Conservation (phyloP, 2,329 filamentous ascomycete species). For the Verticillium zaregamsianum region DNA sequence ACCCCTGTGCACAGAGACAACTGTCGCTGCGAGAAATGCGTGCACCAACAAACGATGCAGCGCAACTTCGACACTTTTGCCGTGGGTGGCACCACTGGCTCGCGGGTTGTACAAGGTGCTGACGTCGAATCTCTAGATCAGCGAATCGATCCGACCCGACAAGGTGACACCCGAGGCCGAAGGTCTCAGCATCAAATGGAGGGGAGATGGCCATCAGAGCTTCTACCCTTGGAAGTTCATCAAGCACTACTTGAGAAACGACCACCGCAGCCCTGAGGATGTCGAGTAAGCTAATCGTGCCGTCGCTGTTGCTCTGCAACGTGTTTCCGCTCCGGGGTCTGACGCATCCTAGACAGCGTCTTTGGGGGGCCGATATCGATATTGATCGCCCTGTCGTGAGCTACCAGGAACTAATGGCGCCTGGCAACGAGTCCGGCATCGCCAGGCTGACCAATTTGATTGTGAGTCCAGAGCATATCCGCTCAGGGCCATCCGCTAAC, state of each 20-base stretch:
- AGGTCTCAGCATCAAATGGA: conserved; percentile 37
- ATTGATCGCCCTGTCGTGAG: conserved; percentile 51
- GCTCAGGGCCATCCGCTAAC: not conserved
- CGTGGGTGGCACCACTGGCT: conserved; percentile 16
- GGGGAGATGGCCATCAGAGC: conserved; percentile 63
- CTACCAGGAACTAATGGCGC: conserved; percentile 57
- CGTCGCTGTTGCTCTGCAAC: not conserved
- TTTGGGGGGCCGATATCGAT: conserved; percentile 29
- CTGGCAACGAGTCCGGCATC: conserved; percentile 46
- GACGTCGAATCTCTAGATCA: conserved; percentile 20
- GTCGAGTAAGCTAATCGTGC: conserved; percentile 21
- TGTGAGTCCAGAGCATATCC: conserved; percentile 31
- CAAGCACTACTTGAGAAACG: conserved; percentile 34
- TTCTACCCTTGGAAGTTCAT: conserved; percentile 64
- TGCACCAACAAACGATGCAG: conserved; percentile 38
- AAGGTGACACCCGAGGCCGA: conserved; percentile 20
- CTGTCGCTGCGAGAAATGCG: conserved; percentile 35
- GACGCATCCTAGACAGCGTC: conserved; percentile 13
- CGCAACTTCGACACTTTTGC: conserved; percentile 36
- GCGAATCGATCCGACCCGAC: conserved; percentile 22
- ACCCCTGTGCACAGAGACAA: conserved; percentile 28
- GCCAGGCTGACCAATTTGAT: conserved; percentile 61
- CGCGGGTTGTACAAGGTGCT: not conserved
- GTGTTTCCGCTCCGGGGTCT: not conserved
- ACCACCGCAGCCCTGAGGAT: conserved; percentile 26